A percentile compares a stretch with the other conserved stretches of the same genome.
phyloP scores from a whole-genome alignment of 1,284 basidiomycete species.

The Cryptococcus sp. region DNA sequence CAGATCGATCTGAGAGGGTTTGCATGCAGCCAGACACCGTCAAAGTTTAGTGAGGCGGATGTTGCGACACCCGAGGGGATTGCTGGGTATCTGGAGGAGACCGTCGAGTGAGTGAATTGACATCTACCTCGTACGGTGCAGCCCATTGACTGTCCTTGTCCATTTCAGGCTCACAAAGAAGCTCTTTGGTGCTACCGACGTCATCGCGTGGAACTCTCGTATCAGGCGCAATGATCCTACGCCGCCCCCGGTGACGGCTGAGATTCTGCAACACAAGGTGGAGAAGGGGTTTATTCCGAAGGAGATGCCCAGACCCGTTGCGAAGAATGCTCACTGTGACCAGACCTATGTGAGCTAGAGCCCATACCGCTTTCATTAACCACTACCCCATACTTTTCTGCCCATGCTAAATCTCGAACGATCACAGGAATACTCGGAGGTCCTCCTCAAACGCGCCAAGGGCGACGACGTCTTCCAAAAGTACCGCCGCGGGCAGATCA shows the following conservation, averaged over 20 bases:
- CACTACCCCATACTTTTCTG: no score
- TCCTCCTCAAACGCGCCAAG: not conserved
- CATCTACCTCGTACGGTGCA: no score
- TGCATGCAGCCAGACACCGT: not conserved
- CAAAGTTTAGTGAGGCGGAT: not conserved
- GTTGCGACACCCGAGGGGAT: not conserved
- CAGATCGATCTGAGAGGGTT: not conserved
- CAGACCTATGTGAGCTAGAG: not conserved
- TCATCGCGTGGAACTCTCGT: not conserved
- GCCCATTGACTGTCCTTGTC: no score
- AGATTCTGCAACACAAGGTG: not conserved
- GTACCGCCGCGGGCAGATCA: not conserved
- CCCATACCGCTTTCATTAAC: not conserved
- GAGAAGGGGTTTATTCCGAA: not conserved
- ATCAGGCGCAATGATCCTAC: not conserved
- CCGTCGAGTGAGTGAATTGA: not conserved
- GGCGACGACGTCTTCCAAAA: not conserved
- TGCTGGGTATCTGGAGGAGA: not conserved
- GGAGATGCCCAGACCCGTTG: not conserved
- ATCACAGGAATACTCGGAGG: not conserved
- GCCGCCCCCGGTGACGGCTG: not conserved
- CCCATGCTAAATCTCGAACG: not conserved
- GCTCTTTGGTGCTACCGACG: not conserved
- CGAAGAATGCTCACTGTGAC: not conserved
- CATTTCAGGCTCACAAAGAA: not conserved